Evolutionary conservation across 176 grass and related monocot genomes (phyloP), one percentile per base, ranked within the genome.

Genomic region (Carex scoparia): DNA sequence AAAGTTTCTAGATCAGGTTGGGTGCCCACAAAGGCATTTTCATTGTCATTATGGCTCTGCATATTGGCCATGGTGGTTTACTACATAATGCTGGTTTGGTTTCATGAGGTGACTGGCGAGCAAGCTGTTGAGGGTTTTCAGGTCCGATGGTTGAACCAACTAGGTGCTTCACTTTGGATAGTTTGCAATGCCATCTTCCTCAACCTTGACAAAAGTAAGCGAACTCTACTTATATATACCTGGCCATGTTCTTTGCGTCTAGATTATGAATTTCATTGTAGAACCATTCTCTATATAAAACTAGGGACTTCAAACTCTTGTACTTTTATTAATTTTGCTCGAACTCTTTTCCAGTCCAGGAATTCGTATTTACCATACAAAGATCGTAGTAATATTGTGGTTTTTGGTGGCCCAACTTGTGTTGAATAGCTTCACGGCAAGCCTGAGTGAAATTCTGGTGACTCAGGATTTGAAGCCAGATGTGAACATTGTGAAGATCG

Each of bases 101-200:
- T 23, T 33, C 37, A 23, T 23, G 23, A 23, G 23, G 23, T 23
- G 23, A 23, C 23, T 23, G 23, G 23, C 23, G 23, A 23, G 23
- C 23, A 23, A 23, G 23, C 23, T 23, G 23, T 23, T 23, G 23
- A 23, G 23, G 23, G 23, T 23, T 23, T 23, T 23, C 23, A 23
- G 23, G 23, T 23, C 23, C 23, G 42, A 55, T 82, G 65, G 66
- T 53, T 2, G 2, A 60, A 61, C 18, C 83, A 89, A 40, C 14
- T 89, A 4, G 87, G 84, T 51, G 83, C 65, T 55, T 69, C 88
- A 2, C 11, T 86, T 49, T 89, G 84, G 84, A 48, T 83, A 5
- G 85, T 85, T 28, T 38, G 84, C 48, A 74, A 80, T 18, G 79
- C 31, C 16, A 75, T 86, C 7, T 86, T 89, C 15, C 16, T 38